Base-by-base conservation (phyloP, 139 green algal species). In the Chlamydomonas sp. region DNA sequence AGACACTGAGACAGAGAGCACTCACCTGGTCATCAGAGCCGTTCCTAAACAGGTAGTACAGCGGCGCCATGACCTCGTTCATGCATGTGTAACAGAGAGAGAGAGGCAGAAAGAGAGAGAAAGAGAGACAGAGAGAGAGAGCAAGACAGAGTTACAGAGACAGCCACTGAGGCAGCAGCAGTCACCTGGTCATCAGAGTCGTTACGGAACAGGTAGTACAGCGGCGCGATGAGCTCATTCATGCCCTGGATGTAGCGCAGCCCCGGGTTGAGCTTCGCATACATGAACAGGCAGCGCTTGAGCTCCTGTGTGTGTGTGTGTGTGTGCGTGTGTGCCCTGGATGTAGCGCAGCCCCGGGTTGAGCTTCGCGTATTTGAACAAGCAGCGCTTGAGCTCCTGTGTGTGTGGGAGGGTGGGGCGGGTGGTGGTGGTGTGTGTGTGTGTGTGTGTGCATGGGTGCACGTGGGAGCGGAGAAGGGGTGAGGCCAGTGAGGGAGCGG, bases 381-480 rank as follows among this genome's bases (percentile, higher is more conserved):
- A 81, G 1, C 81, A 83, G 2, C 92, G 82, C 48, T 81, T 80
- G 80, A 97, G 88, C 43, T 94, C 84, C 79, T 89, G 75, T 28
- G 78, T 6, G 50, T 28, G n/a, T n/a, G n/a, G n/a, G n/a, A n/a
- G n/a, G n/a, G n/a, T n/a, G n/a, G n/a, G n/a, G n/a, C n/a, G n/a
- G n/a, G n/a, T n/a, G n/a, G n/a, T n/a, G n/a, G n/a, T n/a, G n/a
- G 50, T 61, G 50, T n/a, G n/a, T n/a, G n/a, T 85, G 67, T 98
- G 83, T 81, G 98, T 93, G 80, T 98, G 97, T 91, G 98, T 98
- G 79, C 93, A n/a, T n/a, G n/a, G n/a, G n/a, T n/a, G n/a, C n/a
- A n/a, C n/a, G n/a, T n/a, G n/a, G n/a, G n/a, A n/a, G n/a, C n/a
- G n/a, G n/a, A n/a, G n/a, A n/a, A n/a, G n/a, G n/a, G n/a, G n/a